A percentile compares a stretch with the other conserved stretches of the same genome.
Evolutionary conservation across 2,329 filamentous ascomycete genomes (phyloP).

Genomic region (Cytospora chrysosperma): DNA sequence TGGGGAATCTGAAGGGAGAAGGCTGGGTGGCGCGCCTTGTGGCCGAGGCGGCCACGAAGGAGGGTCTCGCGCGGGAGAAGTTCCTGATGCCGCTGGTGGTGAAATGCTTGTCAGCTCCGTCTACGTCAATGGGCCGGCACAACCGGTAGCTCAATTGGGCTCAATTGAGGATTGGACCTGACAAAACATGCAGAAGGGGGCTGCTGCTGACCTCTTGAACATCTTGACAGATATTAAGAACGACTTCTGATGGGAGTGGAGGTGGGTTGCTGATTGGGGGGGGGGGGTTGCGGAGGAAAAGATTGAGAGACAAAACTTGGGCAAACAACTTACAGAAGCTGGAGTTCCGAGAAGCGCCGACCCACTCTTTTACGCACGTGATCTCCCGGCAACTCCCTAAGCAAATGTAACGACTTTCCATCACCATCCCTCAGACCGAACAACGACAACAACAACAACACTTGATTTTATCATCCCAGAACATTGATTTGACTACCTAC

Average conservation of each 20-base stretch:
- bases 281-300: slow-evolving; percentile 43
- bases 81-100: slow-evolving; percentile 60
- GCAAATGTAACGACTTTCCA: neutral
- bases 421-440: no score
- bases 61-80: slow-evolving; percentile 58
- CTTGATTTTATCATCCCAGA: no score
- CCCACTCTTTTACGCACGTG: slow-evolving; percentile 4
- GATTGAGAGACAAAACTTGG: slow-evolving; percentile 27
- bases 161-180: slow-evolving; percentile 42
- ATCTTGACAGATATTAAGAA: slow-evolving; percentile 73
- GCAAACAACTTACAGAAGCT: slow-evolving; percentile 19
- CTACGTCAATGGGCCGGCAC: slow-evolving; percentile 23
- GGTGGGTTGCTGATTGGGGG: slow-evolving; percentile 40
- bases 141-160: slow-evolving; percentile 49
- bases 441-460: neutral
- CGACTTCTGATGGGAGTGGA: slow-evolving; percentile 59
- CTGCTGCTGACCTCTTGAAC: slow-evolving; percentile 72
- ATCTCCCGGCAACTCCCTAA: neutral
- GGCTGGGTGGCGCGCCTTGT: slow-evolving; percentile 59
- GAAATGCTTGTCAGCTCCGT: slow-evolving; percentile 31
- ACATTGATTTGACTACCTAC: no score
- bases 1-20: slow-evolving; percentile 53
- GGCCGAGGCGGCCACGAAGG: slow-evolving; percentile 53
- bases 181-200: slow-evolving; percentile 32
- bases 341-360: slow-evolving; percentile 16